phyloP scores from a whole-genome alignment of 371 early-diverging fungal species.

The Nematocida ausubeli region DNA sequence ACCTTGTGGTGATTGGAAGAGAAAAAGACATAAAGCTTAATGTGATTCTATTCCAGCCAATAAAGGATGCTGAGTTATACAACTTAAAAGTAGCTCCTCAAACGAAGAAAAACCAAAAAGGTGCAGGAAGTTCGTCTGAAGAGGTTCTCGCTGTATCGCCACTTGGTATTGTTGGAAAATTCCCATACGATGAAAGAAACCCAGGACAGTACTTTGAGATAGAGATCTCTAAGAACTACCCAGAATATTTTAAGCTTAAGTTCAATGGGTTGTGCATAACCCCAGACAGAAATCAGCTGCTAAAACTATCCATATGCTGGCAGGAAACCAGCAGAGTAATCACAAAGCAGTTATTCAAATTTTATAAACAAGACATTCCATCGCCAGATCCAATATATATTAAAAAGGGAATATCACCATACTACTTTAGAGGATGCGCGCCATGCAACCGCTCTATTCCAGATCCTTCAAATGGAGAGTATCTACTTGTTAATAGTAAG shows the following conservation, averaged over 20 bases:
- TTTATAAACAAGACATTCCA: background rate
- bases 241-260: background rate
- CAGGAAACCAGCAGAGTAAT: background rate
- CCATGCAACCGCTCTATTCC: slow-evolving; percentile 33
- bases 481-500: slow-evolving; percentile 25
- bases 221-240: background rate
- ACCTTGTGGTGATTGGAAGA: background rate
- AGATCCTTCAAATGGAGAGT: slow-evolving; percentile 22
- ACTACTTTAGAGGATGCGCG: slow-evolving; percentile 34
- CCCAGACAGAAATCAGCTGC: slow-evolving; percentile 20
- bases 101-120: background rate
- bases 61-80: background rate
- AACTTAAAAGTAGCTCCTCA: background rate
- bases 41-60: background rate
- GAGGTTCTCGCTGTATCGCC: background rate
- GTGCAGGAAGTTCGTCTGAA: background rate
- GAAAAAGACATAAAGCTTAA: background rate
- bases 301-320: background rate
- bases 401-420: slow-evolving; percentile 19
- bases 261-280: background rate
- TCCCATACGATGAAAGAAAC: slow-evolving; percentile 3
- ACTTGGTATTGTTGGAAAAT: background rate
- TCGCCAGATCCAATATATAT: background rate
- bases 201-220: background rate
- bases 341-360: slow-evolving; percentile 28